Base-by-base conservation (phyloP, 2,329 filamentous ascomycete genomes). In the Aspergillus novofumigatus region DNA sequence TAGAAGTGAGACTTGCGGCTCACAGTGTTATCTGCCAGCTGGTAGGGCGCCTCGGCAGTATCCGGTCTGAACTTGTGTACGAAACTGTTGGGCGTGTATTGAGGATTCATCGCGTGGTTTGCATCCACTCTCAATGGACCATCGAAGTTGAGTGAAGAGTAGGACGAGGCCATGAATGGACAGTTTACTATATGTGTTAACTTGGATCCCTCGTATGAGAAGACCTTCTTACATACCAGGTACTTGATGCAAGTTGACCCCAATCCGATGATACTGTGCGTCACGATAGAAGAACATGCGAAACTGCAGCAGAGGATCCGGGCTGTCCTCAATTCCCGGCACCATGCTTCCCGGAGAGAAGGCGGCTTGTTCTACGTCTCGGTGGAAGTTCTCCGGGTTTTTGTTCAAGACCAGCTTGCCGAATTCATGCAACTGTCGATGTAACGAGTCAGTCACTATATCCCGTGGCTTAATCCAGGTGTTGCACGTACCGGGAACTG, bases 1-100 rank as follows among this genome's bases (percentile, higher is more conserved):
- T 76, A 82, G 69, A 78, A 82, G 63, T 83, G 80, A 60, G 77
- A 79, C 71, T 83, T 81, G 51, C 80, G 76, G 58, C 75, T 77
- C 45, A 81, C 73, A 41, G 82, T 69, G 56, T 77, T 79, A 67
- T 83, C 80, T 26, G 72, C 72, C 11, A 83, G 78, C 26, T 72
- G 69, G 63, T 80, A 81, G 0, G 80, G 78, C 1, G 77, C 74
- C 62, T 83, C 80, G 1, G 80, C 80, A 1, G 71, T 70, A 57
- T 83, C 81, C 0, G 78, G 78, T 0, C 80, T 72, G 75, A 82
- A 82, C 59, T 81, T 81, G 68, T 80, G 67, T 9, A 72, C 68
- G 64, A 81, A 81, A 67, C 75, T 80, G 69, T 83, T 83, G 17
- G 81, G 81, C 2, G 68, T 73, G 61, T 83, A 83, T 55, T 82